Percentiles rank a stretch among this genome's conserved stretches.
Conservation (phyloP, 805 yeast species). For the Cyberlindnera japonica region DNA sequence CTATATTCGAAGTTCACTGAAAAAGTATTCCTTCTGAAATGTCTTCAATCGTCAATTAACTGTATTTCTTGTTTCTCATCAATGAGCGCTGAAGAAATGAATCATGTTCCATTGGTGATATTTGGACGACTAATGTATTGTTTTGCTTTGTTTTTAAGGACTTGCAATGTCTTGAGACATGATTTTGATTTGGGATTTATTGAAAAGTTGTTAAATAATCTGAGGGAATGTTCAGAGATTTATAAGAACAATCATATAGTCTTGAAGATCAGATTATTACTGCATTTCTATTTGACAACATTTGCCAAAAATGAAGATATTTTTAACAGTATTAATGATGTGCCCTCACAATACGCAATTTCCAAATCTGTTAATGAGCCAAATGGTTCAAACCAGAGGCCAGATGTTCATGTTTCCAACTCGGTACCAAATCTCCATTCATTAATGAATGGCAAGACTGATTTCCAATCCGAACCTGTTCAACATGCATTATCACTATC, state of each 20-base stretch:
- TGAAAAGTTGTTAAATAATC: slow-evolving; percentile 14
- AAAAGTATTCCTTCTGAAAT: slow-evolving; percentile 17
- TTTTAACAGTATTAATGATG: slow-evolving; percentile 20
- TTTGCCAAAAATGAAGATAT: slow-evolving; percentile 27
- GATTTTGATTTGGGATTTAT: slow-evolving; percentile 19
- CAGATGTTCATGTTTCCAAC: slow-evolving; percentile 1
- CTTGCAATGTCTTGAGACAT: slow-evolving; percentile 19
- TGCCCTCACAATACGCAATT: slow-evolving; percentile 12
- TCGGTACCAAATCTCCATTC: slow-evolving; percentile 6
- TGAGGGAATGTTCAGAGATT: slow-evolving; percentile 15
- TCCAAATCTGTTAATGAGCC: slow-evolving; percentile 11
- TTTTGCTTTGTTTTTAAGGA: slow-evolving; percentile 26
- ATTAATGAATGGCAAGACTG: neutral
- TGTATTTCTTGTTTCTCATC: slow-evolving; percentile 17
- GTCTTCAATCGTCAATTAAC: slow-evolving; percentile 22
- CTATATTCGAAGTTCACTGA: slow-evolving; percentile 22
- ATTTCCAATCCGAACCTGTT: neutral
- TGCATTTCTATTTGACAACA: slow-evolving; percentile 28
- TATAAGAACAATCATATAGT: slow-evolving; percentile 22
- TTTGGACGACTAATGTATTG: slow-evolving; percentile 28
- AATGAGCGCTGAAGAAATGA: slow-evolving; percentile 17
- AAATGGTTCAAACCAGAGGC: neutral
- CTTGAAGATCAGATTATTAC: slow-evolving; percentile 21
- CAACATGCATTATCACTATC: slow-evolving; percentile 1
- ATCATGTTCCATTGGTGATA: slow-evolving; percentile 21